A percentile compares a stretch with the other conserved stretches of the same genome.
Evolutionary conservation across 225 moss, liverwort and hornwort species (phyloP).

Genomic region (Pseudoscleropodium purum): DNA sequence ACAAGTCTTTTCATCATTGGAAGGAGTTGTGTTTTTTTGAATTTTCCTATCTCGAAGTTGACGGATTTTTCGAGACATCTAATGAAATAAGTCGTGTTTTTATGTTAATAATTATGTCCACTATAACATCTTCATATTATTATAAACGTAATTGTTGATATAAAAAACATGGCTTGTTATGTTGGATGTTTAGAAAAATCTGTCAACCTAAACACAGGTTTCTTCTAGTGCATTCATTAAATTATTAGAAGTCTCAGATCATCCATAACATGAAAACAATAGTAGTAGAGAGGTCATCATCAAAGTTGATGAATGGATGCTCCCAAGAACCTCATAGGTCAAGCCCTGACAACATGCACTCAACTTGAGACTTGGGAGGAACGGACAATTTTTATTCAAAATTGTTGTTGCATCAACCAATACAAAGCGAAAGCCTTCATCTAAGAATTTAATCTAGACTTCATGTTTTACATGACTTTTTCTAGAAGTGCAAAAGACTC

Average conservation of each 20-base stretch:
- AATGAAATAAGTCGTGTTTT: no score
- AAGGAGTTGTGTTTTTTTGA: no score
- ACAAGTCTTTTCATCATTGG: background rate
- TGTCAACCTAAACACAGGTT: no score
- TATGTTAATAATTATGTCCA: no score
- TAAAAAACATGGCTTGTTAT: no score
- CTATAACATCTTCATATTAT: no score
- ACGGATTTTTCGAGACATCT: no score
- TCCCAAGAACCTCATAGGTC: background rate
- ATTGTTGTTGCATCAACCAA: background rate
- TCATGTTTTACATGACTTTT: background rate
- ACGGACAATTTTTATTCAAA: background rate
- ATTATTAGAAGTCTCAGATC: background rate
- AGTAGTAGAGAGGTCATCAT: background rate
- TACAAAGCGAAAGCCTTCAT: background rate
- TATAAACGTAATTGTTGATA: no score
- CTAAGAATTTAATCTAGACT: background rate
- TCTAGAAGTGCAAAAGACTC: background rate
- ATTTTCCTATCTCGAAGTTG: no score
- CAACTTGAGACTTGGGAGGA: background rate
- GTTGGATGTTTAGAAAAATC: no score
- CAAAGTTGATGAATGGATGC: background rate
- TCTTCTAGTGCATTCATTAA: no score
- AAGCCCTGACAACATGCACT: background rate
- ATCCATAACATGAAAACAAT: background rate